These are phyloP conservation scores for Teratosphaeria pseudoeucalypti DNA, from an alignment of 2,329 filamentous ascomycete species.

Conservation along the genomic window DNA sequence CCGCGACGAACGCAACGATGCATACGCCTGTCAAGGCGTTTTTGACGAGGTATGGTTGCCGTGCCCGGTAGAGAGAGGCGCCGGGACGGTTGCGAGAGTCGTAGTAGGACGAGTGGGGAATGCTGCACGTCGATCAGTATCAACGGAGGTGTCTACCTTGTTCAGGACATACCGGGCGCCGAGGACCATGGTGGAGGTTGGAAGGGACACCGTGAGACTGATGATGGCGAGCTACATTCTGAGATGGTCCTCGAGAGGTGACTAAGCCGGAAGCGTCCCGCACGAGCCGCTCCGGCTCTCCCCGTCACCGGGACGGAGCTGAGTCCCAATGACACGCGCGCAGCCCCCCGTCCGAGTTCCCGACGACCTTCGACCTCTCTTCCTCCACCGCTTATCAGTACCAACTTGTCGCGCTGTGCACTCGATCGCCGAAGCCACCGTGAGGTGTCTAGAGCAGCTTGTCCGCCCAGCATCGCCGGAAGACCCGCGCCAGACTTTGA, in stretches of 20 bases:
- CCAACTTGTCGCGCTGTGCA: not conserved
- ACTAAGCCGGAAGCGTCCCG: not conserved
- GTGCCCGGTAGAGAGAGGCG: slow-evolving; percentile 79
- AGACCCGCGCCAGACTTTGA: not conserved
- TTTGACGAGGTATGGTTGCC: slow-evolving; percentile 83
- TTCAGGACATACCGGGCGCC: slow-evolving; percentile 3
- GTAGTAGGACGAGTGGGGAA: slow-evolving; percentile 76
- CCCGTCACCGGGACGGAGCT: not conserved
- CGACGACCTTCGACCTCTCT: not conserved
- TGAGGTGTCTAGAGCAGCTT: not conserved
- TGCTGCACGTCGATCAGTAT: slow-evolving; percentile 26
- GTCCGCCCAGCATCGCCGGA: not conserved
- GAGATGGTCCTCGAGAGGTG: not conserved
- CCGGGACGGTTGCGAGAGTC: slow-evolving; percentile 77
- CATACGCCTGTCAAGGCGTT: slow-evolving; percentile 74
- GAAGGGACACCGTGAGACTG: not conserved
- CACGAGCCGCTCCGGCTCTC: not conserved
- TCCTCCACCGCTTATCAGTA: not conserved
- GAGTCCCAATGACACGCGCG: not conserved
- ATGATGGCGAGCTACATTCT: not conserved
- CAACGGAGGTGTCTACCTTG: not conserved
- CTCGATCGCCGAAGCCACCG: not conserved
- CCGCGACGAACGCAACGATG: slow-evolving; percentile 64
- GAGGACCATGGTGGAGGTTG: slow-evolving; percentile 3
- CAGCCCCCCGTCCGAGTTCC: no score